Conservation (phyloP, 352 stramenopile species). For the Phytophthora foliorum region DNA sequence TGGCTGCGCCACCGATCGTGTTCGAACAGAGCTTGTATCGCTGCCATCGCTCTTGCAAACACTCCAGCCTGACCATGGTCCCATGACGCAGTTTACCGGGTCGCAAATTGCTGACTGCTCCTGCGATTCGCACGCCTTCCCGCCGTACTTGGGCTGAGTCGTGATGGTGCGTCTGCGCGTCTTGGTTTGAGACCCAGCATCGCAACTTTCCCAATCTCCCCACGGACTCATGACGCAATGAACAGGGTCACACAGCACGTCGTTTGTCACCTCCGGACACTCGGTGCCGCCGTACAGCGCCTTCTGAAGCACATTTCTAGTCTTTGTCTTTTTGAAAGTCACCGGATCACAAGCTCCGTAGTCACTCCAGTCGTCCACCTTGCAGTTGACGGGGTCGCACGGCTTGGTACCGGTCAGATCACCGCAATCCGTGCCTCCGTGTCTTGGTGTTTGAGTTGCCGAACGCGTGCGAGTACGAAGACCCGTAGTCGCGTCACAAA, state of each 20-base stretch:
- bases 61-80: slow-evolving; percentile 43
- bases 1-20: slow-evolving; percentile 35
- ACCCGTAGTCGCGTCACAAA: slow-evolving; percentile 50
- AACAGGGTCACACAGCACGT: slow-evolving; percentile 58
- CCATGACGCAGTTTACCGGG: slow-evolving; percentile 58
- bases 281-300: slow-evolving; percentile 48
- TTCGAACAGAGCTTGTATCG: slow-evolving; percentile 40
- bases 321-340: slow-evolving; percentile 63
- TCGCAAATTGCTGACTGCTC: slow-evolving; percentile 47
- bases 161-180: slow-evolving; percentile 40
- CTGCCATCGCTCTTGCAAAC: slow-evolving; percentile 34
- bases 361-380: slow-evolving; percentile 49
- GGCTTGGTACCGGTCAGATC: slow-evolving; percentile 42
- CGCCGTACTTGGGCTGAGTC: slow-evolving; percentile 45
- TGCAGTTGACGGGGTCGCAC: slow-evolving; percentile 61
- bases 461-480: slow-evolving; percentile 50
- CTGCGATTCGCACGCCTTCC: slow-evolving; percentile 37
- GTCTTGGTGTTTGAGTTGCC: slow-evolving; percentile 24
- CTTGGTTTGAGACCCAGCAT: slow-evolving; percentile 48
- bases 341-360: slow-evolving; percentile 51
- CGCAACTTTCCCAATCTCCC: slow-evolving; percentile 43
- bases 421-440: slow-evolving; percentile 48
- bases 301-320: slow-evolving; percentile 36
- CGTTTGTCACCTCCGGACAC: slow-evolving; percentile 58
- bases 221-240: slow-evolving; percentile 57